Conservation (phyloP, 176 grass and related monocot genomes). For the Rhynchospora tenuis region DNA sequence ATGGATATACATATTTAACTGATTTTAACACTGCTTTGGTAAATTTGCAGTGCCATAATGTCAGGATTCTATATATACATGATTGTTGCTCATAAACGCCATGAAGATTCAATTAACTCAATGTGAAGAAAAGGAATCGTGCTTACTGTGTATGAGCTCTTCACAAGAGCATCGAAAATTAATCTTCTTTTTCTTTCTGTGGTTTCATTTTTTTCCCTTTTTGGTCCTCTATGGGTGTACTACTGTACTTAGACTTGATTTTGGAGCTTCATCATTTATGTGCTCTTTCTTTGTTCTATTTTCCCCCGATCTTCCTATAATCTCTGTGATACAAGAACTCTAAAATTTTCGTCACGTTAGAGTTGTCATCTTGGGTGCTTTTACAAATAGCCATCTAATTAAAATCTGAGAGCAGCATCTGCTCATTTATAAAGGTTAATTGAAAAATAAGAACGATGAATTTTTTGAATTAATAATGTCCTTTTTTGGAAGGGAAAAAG, state of each 20-base stretch:
- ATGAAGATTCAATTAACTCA: conserved; percentile 27
- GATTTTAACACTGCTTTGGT: neutral
- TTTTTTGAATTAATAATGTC: too few relatives aligned
- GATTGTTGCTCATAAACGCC: conserved; percentile 48
- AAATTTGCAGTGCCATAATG: conserved; percentile 54
- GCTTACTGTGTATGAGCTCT: neutral
- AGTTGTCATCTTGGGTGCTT: neutral
- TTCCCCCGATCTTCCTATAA: neutral
- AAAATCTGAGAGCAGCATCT: too few relatives aligned
- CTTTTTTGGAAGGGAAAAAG: too few relatives aligned
- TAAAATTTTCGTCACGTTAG: neutral
- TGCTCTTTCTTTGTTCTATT: neutral
- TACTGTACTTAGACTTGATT: neutral
- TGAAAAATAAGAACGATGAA: too few relatives aligned
- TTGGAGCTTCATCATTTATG: neutral
- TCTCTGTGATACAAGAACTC: neutral
- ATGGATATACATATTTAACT: neutral
- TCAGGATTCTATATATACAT: conserved; percentile 81
- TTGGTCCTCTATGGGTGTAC: neutral
- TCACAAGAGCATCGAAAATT: neutral
- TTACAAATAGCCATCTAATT: too few relatives aligned
- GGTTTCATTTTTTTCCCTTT: neutral
- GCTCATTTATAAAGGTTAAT: too few relatives aligned
- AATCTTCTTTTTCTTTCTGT: neutral
- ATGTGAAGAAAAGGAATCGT: conserved; percentile 29